Percentiles rank a stretch among this genome's conserved stretches.
These are phyloP conservation scores for Neonectria coccinea DNA, from an alignment of 2,329 filamentous ascomycete species.

Conservation along the genomic window DNA sequence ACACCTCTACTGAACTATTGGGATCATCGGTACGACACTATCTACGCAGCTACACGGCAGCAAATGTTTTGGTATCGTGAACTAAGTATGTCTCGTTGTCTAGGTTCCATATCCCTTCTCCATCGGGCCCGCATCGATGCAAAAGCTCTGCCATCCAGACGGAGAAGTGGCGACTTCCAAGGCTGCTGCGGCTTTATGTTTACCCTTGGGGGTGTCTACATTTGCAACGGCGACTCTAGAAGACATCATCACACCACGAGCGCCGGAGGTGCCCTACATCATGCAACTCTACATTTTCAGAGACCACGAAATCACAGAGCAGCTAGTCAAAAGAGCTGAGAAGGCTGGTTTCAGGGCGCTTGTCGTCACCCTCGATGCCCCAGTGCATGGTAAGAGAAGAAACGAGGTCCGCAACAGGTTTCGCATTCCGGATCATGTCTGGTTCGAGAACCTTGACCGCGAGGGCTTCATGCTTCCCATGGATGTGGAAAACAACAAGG, in stretches of 20 bases:
- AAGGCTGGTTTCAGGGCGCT: constrained; percentile 13
- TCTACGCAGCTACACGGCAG: background rate
- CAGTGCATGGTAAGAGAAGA: constrained; percentile 23
- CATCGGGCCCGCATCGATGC: constrained; percentile 27
- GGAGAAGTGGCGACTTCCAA: constrained; percentile 26
- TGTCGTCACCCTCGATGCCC: constrained; percentile 22
- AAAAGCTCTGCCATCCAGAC: constrained; percentile 20
- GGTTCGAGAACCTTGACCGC: constrained; percentile 27
- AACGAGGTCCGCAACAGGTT: constrained; percentile 27
- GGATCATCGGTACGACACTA: constrained; percentile 2
- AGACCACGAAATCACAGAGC: constrained; percentile 18
- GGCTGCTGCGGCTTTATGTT: constrained; percentile 14
- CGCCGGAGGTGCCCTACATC: constrained; percentile 2
- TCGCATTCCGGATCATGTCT: constrained; percentile 22
- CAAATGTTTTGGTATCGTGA: background rate
- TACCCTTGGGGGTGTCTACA: constrained; percentile 21
- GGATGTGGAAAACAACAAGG: constrained; percentile 28
- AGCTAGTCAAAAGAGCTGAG: constrained; percentile 21
- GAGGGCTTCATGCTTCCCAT: constrained; percentile 28
- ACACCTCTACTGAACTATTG: constrained; percentile 18
- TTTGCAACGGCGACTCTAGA: constrained; percentile 24
- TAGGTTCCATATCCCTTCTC: constrained; percentile 23
- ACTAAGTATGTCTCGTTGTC: background rate
- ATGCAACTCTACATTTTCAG: constrained; percentile 24
- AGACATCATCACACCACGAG: constrained; percentile 17